These are phyloP conservation scores for Cyamopsis tetragonoloba DNA, from an alignment of 306 rosid species.

Conservation along the genomic window DNA sequence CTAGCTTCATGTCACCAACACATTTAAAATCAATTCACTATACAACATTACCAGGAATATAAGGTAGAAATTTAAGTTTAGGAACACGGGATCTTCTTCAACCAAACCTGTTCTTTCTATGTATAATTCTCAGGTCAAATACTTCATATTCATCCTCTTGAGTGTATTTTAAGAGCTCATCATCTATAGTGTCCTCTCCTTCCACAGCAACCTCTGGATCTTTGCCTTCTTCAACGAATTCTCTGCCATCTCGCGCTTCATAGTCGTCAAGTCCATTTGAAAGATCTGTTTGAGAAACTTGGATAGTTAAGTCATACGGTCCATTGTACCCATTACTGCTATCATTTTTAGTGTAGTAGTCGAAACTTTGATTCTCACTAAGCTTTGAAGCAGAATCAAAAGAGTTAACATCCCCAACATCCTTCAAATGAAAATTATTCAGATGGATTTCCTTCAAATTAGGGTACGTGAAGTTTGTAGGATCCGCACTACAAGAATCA, in stretches of 20 bases:
- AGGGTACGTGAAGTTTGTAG: conserved; percentile 31
- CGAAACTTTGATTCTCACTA: conserved; percentile 23
- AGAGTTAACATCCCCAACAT: conserved; percentile 41
- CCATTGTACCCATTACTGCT: conserved; percentile 29
- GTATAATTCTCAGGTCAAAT: conserved; percentile 78
- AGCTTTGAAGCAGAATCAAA: conserved; percentile 33
- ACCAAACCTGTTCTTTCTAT: conserved; percentile 91
- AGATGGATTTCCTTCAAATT: conserved; percentile 48
- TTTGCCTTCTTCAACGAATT: conserved; percentile 33
- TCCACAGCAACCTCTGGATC: conserved; percentile 40
- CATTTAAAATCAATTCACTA: neutral
- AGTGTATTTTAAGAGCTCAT: conserved; percentile 50
- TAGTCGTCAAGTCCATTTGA: conserved; percentile 30
- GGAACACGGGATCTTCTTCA: neutral
- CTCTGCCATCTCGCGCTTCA: conserved; percentile 30
- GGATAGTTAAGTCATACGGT: conserved; percentile 33
- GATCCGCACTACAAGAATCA: conserved; percentile 42
- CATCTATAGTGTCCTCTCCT: conserved; percentile 49
- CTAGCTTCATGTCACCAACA: neutral
- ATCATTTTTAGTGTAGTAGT: conserved; percentile 29
- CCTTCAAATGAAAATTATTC: conserved; percentile 32
- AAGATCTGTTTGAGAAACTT: conserved; percentile 37
- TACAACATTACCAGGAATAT: conserved; percentile 6
- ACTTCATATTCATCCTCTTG: conserved; percentile 73
- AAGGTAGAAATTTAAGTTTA: conserved; percentile 25